Conservation (phyloP, 257 asterid genomes). For the Handroanthus guayacan region DNA sequence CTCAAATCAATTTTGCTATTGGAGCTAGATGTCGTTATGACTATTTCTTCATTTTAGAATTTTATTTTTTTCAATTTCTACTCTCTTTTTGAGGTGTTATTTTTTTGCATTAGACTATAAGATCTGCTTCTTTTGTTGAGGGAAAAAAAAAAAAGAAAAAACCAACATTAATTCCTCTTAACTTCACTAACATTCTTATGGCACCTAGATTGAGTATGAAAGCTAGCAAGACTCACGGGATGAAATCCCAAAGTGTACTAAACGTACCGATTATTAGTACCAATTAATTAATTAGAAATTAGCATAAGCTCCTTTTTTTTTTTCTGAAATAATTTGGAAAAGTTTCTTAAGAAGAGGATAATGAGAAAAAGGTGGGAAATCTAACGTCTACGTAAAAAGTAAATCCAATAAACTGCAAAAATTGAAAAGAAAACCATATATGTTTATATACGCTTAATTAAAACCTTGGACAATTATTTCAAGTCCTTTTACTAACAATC, state of each 20-base stretch:
- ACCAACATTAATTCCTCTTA: not conserved
- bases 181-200: not conserved
- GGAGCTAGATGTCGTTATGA: no score
- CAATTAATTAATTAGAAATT: no score
- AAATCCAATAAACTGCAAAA: not conserved
- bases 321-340: not conserved
- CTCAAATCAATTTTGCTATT: no score
- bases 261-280: not conserved
- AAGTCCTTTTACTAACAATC: conserved; percentile 30
- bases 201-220: not conserved
- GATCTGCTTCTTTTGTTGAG: not conserved
- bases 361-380: not conserved
- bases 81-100: no score
- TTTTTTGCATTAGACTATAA: no score
- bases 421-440: not conserved
- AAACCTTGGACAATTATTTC: not conserved
- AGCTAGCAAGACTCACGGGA: not conserved
- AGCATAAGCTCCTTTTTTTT: no score
- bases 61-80: no score
- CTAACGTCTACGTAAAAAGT: not conserved
- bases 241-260: not conserved
- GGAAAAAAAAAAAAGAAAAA: no score
- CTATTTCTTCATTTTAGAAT: no score
- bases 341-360: not conserved
- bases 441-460: not conserved